Evolutionary conservation across 331 rosid genomes (phyloP).

Genomic region (Quercus lobata): DNA sequence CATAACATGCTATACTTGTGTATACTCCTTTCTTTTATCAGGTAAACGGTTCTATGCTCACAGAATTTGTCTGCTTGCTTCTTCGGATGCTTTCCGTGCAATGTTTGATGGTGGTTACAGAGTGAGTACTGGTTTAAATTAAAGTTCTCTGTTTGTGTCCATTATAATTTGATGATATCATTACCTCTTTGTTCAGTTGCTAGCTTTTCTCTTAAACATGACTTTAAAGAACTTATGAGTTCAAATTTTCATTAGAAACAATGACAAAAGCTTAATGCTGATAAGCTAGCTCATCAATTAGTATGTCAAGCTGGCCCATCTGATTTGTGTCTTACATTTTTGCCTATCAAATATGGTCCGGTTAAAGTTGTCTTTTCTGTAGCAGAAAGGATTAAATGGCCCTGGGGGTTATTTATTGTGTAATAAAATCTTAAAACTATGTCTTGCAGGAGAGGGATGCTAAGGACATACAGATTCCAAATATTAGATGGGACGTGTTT

Average conservation of each 20-base stretch:
- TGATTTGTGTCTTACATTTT: background rate
- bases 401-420: background rate
- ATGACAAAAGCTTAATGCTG: too few species aligned
- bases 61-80: slow-evolving; percentile 93
- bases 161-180: background rate
- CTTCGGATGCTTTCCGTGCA: slow-evolving; percentile 97
- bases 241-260: too few species aligned
- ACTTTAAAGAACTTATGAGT: too few species aligned
- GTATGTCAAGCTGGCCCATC: background rate
- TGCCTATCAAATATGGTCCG: background rate
- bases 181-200: background rate
- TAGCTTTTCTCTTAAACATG: background rate
- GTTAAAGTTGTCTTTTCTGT: background rate
- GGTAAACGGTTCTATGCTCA: slow-evolving; percentile 94
- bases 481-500: slow-evolving; percentile 97
- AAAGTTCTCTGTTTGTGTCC: background rate
- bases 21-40: slow-evolving; percentile 25
- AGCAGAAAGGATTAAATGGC: background rate
- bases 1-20: background rate
- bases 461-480: slow-evolving; percentile 95
- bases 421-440: slow-evolving; percentile 5
- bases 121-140: slow-evolving; percentile 44
- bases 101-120: slow-evolving; percentile 99
- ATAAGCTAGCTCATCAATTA: background rate
- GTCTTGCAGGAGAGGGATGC: slow-evolving; percentile 95